phyloP scores from a whole-genome alignment of 2,329 filamentous ascomycete species.

The Fusarium falciforme region DNA sequence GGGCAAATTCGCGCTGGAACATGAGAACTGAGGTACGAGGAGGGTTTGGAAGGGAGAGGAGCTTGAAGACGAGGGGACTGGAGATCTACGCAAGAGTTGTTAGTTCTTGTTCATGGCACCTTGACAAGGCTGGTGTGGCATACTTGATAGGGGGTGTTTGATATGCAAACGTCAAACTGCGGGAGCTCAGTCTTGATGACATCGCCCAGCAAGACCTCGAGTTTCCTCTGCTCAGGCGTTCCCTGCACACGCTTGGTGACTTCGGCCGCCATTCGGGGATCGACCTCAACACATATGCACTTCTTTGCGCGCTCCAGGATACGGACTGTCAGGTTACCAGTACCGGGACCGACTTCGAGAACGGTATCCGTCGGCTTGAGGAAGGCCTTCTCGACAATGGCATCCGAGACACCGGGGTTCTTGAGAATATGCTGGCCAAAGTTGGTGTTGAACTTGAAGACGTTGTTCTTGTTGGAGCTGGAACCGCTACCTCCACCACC shows the following conservation, averaged over 20 bases:
- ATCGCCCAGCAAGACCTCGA: constrained; percentile 91
- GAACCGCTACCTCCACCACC: constrained; percentile 28
- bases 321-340: constrained; percentile 87
- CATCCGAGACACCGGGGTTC: constrained; percentile 85
- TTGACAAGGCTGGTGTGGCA: neutral
- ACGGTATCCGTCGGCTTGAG: constrained; percentile 92
- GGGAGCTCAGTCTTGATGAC: constrained; percentile 83
- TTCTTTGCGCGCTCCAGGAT: constrained; percentile 91
- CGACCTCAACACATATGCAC: constrained; percentile 86
- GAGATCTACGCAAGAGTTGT: constrained; percentile 71
- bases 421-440: constrained; percentile 92
- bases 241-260: constrained; percentile 94
- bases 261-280: constrained; percentile 96
- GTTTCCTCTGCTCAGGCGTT: constrained; percentile 82
- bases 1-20: constrained; percentile 96
- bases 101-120: constrained; percentile 16
- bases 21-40: constrained; percentile 90
- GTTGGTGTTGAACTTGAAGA: constrained; percentile 97
- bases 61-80: constrained; percentile 89
- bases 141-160: constrained; percentile 72
- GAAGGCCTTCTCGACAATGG: constrained; percentile 78
- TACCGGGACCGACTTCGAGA: constrained; percentile 91
- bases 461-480: constrained; percentile 72
- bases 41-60: constrained; percentile 83
- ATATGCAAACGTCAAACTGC: constrained; percentile 86